phyloP scores from a whole-genome alignment of 306 rosid species.

The Sindora glabra region DNA sequence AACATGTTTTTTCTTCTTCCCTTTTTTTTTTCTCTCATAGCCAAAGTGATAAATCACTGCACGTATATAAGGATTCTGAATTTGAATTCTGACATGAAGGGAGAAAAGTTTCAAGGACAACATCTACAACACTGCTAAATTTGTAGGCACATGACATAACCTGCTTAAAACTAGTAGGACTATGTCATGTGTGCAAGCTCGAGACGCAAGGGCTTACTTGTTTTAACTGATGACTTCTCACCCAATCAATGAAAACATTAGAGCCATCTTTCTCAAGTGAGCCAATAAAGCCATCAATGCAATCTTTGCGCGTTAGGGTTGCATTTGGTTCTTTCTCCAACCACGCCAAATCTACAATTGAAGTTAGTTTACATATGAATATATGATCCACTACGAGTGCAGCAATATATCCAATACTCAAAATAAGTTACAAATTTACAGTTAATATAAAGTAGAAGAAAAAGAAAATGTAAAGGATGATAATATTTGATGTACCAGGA shows the following conservation, averaged over 20 bases:
- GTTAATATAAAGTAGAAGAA: neutral
- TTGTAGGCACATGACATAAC: no score
- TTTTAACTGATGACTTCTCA: conserved; percentile 65
- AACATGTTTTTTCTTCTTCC: no score
- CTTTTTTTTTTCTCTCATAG: no score
- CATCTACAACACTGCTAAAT: no score
- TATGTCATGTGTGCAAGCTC: no score
- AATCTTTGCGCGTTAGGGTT: conserved; percentile 67
- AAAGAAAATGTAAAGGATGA: neutral
- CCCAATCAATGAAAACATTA: conserved; percentile 76
- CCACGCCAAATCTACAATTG: conserved; percentile 54
- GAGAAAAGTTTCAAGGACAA: no score
- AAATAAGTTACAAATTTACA: neutral
- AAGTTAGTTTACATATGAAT: neutral
- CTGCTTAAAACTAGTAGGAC: no score
- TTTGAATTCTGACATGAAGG: no score
- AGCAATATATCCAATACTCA: no score
- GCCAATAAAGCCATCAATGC: conserved; percentile 70
- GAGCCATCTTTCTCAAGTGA: conserved; percentile 63
- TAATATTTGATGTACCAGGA: conserved; percentile 44
- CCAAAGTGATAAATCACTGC: no score
- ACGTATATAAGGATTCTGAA: no score
- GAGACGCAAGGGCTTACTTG: conserved; percentile 44
- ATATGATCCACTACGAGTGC: no score
- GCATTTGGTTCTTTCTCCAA: conserved; percentile 74